A percentile compares a stretch with the other conserved stretches of the same genome.
Evolutionary conservation across 768 basidiomycete species (phyloP).

Genomic region (Lanmaoa pseudosensibilis): DNA sequence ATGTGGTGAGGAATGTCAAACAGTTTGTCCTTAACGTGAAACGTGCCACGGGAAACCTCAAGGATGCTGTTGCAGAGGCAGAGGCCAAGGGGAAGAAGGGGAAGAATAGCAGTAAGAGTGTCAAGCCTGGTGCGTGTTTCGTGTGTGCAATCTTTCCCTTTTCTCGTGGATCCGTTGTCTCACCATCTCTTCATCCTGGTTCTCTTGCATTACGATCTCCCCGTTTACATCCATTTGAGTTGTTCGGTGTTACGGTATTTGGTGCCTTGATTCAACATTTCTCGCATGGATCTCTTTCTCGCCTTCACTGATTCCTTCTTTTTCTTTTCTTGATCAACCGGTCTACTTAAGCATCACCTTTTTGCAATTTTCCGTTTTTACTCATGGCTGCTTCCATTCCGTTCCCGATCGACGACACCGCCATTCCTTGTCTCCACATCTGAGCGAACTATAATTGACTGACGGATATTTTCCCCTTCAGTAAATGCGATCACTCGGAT

Average conservation of each 20-base stretch:
- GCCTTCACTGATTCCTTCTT: neutral
- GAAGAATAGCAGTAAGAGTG: slow-evolving; percentile 36
- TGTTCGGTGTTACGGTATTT: neutral
- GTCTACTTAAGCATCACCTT: neutral
- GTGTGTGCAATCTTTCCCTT: neutral
- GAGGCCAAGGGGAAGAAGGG: slow-evolving; percentile 44
- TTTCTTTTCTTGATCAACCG: neutral
- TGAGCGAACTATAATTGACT: slow-evolving; percentile 7
- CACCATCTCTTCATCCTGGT: neutral
- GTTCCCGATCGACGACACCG: slow-evolving; percentile 12
- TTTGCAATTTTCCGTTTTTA: slow-evolving; percentile 4
- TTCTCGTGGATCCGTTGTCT: neutral
- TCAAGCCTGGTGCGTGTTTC: slow-evolving; percentile 44
- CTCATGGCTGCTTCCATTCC: slow-evolving; percentile 5
- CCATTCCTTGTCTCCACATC: slow-evolving; percentile 2
- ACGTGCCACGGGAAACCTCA: slow-evolving; percentile 68
- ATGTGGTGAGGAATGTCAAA: slow-evolving; percentile 76
- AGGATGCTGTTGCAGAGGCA: slow-evolving; percentile 41
- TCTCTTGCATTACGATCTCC: neutral
- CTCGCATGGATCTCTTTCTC: neutral
- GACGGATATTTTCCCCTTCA: slow-evolving; percentile 27
- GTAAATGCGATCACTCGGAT: slow-evolving; percentile 79
- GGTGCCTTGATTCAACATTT: neutral
- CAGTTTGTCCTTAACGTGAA: slow-evolving; percentile 76
- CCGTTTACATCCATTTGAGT: neutral